Conservation (phyloP, 2,329 filamentous ascomycete species). For the Xylariaceae sp. region DNA sequence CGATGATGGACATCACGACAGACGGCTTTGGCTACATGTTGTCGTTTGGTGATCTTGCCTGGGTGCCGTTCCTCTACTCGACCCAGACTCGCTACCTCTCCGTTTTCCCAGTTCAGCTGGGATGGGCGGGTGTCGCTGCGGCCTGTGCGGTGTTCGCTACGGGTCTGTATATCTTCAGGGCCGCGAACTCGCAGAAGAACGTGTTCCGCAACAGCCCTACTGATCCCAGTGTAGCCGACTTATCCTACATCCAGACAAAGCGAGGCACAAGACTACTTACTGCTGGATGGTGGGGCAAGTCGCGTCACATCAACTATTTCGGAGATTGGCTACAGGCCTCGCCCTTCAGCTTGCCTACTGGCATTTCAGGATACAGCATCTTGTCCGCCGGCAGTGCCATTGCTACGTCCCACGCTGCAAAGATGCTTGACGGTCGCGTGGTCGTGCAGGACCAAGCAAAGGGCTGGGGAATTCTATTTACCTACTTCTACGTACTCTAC, state of each 20-base stretch:
- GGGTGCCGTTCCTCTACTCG: slow-evolving; percentile 89
- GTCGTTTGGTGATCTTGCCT: slow-evolving; percentile 85
- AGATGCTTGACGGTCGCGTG: slow-evolving; percentile 60
- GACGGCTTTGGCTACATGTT: slow-evolving; percentile 97
- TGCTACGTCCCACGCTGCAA: slow-evolving; percentile 47
- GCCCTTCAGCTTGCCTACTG: slow-evolving; percentile 85
- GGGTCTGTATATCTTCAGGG: slow-evolving; percentile 88
- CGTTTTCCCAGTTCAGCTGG: slow-evolving; percentile 75
- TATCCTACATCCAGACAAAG: slow-evolving; percentile 83
- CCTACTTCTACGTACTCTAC: slow-evolving; percentile 93
- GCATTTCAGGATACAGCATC: slow-evolving; percentile 73
- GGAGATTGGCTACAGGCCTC: slow-evolving; percentile 94
- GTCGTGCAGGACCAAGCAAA: slow-evolving; percentile 69
- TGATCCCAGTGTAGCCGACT: slow-evolving; percentile 74
- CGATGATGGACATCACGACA: slow-evolving; percentile 89
- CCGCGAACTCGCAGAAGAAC: slow-evolving; percentile 93
- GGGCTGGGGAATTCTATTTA: slow-evolving; percentile 83
- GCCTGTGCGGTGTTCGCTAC: slow-evolving; percentile 65
- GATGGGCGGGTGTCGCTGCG: slow-evolving; percentile 60
- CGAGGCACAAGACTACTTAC: slow-evolving; percentile 68
- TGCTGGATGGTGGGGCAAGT: slow-evolving; percentile 22
- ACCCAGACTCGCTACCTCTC: slow-evolving; percentile 83
- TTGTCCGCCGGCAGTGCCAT: slow-evolving; percentile 52
- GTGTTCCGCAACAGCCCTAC: slow-evolving; percentile 85
- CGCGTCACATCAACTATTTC: slow-evolving; percentile 93